Evolutionary conservation across 2,329 filamentous ascomycete genomes (phyloP).

Genomic region (Aspergillus neotritici): DNA sequence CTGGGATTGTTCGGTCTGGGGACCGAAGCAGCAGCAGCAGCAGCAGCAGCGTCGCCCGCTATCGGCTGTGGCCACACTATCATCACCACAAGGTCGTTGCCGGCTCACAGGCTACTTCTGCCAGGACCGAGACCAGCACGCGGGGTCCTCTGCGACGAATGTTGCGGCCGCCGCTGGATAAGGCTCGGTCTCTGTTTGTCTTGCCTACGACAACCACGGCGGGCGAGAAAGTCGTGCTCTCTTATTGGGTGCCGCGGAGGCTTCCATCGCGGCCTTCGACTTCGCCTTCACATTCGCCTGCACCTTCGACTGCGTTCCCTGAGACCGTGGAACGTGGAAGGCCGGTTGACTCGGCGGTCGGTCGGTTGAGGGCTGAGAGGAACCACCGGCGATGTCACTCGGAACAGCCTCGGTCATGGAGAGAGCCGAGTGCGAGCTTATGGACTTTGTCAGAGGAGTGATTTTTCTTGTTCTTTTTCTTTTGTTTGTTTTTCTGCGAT

Average conservation of each 20-base stretch:
- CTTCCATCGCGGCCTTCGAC: slow-evolving; percentile 2
- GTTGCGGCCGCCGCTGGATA: slow-evolving; percentile 28
- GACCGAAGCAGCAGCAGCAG: slow-evolving; percentile 19
- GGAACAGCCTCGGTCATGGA: slow-evolving; percentile 35
- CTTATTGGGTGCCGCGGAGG: slow-evolving; percentile 17
- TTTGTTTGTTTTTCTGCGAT: background rate
- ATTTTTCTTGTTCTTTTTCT: background rate
- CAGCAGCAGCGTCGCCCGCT: background rate
- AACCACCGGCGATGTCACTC: slow-evolving; percentile 35
- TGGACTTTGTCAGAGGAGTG: slow-evolving; percentile 33
- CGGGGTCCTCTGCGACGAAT: slow-evolving; percentile 22
- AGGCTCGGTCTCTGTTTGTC: slow-evolving; percentile 26
- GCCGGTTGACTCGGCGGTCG: background rate
- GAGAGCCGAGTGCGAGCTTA: slow-evolving; percentile 29
- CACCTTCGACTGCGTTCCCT: background rate
- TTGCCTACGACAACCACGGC: slow-evolving; percentile 21
- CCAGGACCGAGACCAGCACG: background rate
- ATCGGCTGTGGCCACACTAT: slow-evolving; percentile 21
- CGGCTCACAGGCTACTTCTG: background rate
- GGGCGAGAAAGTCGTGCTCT: slow-evolving; percentile 14
- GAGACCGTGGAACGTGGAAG: slow-evolving; percentile 6
- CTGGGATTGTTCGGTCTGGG: slow-evolving; percentile 28
- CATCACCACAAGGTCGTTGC: slow-evolving; percentile 3
- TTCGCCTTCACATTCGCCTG: background rate
- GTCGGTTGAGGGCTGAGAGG: slow-evolving; percentile 15